These are phyloP conservation scores for Panaeolus cyanescens DNA, from an alignment of 768 basidiomycete genomes.

Conservation along the genomic window DNA sequence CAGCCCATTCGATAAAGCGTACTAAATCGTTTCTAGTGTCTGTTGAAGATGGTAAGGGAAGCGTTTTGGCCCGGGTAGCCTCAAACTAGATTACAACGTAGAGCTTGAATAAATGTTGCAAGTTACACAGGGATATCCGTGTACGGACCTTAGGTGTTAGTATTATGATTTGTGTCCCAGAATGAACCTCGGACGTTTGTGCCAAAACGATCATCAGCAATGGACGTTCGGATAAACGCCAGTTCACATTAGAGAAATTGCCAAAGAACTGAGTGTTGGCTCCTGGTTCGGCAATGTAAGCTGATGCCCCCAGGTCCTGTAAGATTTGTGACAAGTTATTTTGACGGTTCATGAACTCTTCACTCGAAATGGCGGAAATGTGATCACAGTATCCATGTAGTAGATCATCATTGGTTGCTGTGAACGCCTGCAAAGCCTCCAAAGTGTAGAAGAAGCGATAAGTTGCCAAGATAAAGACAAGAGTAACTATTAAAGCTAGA, in stretches of 20 bases:
- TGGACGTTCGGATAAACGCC: conserved; percentile 80
- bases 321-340: conserved; percentile 51
- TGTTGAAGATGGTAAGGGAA: conserved; percentile 49
- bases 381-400: conserved; percentile 42
- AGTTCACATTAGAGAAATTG: conserved; percentile 64
- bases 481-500: not conserved
- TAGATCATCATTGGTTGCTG: not conserved
- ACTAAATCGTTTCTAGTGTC: conserved; percentile 25
- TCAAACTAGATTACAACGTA: conserved; percentile 51
- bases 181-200: conserved; percentile 12
- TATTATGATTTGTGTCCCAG: conserved; percentile 49
- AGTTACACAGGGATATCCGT: not conserved
- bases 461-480: not conserved
- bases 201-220: conserved; percentile 69
- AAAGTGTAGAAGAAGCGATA: not conserved
- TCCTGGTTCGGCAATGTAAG: conserved; percentile 82
- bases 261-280: conserved; percentile 70
- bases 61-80: conserved; percentile 62
- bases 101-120: not conserved
- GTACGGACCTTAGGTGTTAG: conserved; percentile 59
- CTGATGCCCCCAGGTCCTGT: conserved; percentile 51
- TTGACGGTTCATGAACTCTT: conserved; percentile 58
- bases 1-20: conserved; percentile 60
- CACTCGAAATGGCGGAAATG: conserved; percentile 45
- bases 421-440: not conserved